Evolutionary conservation across 345 rosid species (phyloP), one percentile per base, ranked within the genome.

Genomic region (Xanthoceras sorbifolium): DNA sequence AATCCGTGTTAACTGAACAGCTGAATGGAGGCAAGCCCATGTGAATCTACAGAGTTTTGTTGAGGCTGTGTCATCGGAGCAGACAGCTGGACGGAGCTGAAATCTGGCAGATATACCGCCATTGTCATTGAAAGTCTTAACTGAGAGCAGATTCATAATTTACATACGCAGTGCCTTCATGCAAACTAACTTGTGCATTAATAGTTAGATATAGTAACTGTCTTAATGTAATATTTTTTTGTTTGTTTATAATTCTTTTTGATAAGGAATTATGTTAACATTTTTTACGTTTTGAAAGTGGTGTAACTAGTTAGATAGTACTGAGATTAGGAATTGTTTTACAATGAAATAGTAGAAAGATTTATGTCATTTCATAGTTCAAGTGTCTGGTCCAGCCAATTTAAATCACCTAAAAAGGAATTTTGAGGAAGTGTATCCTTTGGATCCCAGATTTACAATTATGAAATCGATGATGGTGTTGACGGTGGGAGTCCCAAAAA

Each of bases 141-240:
- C 65, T 46, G 73, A 29, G 74, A 55, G 31, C 42, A 6, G 50
- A 62, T 74, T 79, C 71, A 26, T 61, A 34, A 71, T 63, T 54
- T 9, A 69, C 42, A 72, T 31, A 20, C 48, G 44, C n/a, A 69
- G 42, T 28, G 40, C 22, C 12, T 36, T 31, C 18, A 15, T 74
- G 64, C 42, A 62, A 28, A 42, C 25, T 52, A 66, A 66, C 67
- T 76, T 81, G 84, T 78, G 82, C 80, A 67, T 75, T 75, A 48
- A 25, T 68, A 67, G 46, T 66, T 77, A 55, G 73, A 54, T 42
- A 28, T 52, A 42, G 22, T 22, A 48, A 54, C 29, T n/a, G 14
- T 61, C 14, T 69, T 73, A 26, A 75, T 55, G 8, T 32, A 22
- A 46, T 69, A 1, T 6, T 48, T 20, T 74, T 29, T 60, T 23